phyloP scores from a whole-genome alignment of 1,139 yeast species.

The Torulaspora pretoriensis region DNA sequence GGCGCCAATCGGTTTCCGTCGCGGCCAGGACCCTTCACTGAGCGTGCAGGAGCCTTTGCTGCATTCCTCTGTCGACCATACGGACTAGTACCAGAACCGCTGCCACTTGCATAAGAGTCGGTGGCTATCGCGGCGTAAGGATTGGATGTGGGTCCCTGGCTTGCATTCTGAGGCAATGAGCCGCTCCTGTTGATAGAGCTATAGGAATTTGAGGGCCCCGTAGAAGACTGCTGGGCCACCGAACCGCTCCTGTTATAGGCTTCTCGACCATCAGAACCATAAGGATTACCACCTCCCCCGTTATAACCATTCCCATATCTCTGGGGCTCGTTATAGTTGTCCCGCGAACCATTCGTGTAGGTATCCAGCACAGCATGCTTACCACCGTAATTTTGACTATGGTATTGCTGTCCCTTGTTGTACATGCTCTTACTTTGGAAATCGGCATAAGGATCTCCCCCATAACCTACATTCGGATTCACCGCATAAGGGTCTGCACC shows the following conservation, averaged over 20 bases:
- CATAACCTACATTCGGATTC: constrained; percentile 11
- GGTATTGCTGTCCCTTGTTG: constrained; percentile 2
- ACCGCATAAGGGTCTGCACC: constrained; percentile 26
- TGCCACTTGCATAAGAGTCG: constrained; percentile 9
- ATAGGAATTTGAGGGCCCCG: not conserved
- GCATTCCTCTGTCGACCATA: constrained; percentile 3
- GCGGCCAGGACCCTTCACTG: constrained; percentile 3
- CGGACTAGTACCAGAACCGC: constrained; percentile 2
- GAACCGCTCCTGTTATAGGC: not conserved
- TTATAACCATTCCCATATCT: not conserved
- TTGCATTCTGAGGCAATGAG: not conserved
- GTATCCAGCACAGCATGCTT: constrained; percentile 7
- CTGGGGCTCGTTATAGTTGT: not conserved
- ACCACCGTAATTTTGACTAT: constrained; percentile 3
- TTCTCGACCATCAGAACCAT: not conserved
- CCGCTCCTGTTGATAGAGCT: not conserved
- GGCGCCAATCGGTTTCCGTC: not conserved
- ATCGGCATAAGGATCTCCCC: constrained; percentile 13
- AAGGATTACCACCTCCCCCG: not conserved
- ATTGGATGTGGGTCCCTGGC: constrained; percentile 9
- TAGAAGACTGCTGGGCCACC: not conserved
- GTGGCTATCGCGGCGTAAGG: constrained; percentile 16
- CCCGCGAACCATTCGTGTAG: not conserved
- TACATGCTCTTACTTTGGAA: constrained; percentile 4
- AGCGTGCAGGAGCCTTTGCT: constrained; percentile 4